Conservation (phyloP, 805 yeast genomes). For the Wickerhamiella sergipiensis region DNA sequence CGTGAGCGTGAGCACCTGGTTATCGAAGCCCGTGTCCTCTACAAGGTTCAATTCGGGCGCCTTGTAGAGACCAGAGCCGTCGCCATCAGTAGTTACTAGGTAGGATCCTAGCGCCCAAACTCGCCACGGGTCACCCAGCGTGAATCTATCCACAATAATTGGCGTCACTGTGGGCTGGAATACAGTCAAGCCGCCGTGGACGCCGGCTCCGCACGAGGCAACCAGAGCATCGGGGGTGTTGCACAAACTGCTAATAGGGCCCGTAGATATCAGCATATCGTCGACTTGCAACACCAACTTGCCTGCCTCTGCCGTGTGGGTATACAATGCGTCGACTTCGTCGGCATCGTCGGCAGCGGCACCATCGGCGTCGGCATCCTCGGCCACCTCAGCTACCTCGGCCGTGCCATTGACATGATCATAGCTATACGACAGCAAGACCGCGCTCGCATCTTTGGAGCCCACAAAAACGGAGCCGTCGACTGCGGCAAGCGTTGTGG, state of each 20-base stretch:
- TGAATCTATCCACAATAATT: neutral
- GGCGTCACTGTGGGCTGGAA: neutral
- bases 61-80: neutral
- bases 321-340: neutral
- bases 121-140: neutral
- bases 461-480: slow-evolving; percentile 1
- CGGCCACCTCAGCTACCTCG: neutral
- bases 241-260: slow-evolving; percentile 2
- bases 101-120: neutral
- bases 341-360: neutral
- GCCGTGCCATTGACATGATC: too few species aligned
- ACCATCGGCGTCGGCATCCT: neutral
- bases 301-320: neutral
- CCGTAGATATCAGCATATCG: slow-evolving; percentile 6
- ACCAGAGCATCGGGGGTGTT: neutral
- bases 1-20: neutral
- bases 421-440: neutral
- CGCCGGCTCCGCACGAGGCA: neutral
- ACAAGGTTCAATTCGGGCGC: neutral
- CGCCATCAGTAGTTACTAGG: neutral
- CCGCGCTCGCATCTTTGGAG: neutral
- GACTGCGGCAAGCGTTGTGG: neutral
- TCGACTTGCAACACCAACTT: neutral
- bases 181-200: neutral
- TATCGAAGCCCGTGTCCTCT: neutral